A percentile compares a stretch with the other conserved stretches of the same genome.
Conservation (phyloP, 352 stramenopile species). For the Globisporangium megalacanthum region DNA sequence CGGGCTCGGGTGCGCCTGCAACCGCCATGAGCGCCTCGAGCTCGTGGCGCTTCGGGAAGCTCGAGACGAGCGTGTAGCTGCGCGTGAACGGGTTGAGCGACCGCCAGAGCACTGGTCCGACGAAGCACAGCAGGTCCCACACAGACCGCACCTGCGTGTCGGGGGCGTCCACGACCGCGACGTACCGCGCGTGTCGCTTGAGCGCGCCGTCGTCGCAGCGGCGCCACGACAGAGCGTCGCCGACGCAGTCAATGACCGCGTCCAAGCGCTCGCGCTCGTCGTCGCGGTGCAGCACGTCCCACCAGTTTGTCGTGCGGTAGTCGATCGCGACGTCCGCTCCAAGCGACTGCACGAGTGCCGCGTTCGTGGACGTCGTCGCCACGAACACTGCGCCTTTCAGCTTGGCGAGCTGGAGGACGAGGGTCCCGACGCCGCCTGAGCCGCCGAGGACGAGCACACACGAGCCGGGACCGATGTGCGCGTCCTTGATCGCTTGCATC, state of each 20-base stretch:
- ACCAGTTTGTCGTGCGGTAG: conserved; percentile 47
- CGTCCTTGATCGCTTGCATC: conserved; percentile 26
- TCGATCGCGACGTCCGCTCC: conserved; percentile 47
- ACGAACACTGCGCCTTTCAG: conserved; percentile 48
- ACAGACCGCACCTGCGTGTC: conserved; percentile 21
- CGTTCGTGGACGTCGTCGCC: conserved; percentile 47
- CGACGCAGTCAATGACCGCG: conserved; percentile 40
- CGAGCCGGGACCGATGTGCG: conserved; percentile 27
- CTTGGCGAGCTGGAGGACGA: conserved; percentile 65
- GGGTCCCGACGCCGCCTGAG: conserved; percentile 68
- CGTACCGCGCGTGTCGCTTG: conserved; percentile 19
- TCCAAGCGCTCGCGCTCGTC: conserved; percentile 20
- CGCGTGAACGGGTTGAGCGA: conserved; percentile 27
- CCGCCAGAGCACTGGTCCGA: conserved; percentile 16
- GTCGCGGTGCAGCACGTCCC: conserved; percentile 20
- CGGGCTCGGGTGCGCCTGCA: conserved; percentile 11
- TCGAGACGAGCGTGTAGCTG: conserved; percentile 25
- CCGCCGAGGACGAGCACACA: conserved; percentile 76
- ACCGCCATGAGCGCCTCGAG: conserved; percentile 39
- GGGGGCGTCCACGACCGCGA: conserved; percentile 25
- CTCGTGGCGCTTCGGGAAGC: conserved; percentile 30
- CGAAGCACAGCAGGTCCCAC: conserved; percentile 21
- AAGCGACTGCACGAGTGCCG: conserved; percentile 31
- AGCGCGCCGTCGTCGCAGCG: conserved; percentile 20
- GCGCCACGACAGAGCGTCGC: conserved; percentile 25